Percentiles rank a stretch among this genome's conserved stretches.
phyloP scores from a whole-genome alignment of 129 eudicot genomes.

The sunflower (Helianthus annuus) region DNA sequence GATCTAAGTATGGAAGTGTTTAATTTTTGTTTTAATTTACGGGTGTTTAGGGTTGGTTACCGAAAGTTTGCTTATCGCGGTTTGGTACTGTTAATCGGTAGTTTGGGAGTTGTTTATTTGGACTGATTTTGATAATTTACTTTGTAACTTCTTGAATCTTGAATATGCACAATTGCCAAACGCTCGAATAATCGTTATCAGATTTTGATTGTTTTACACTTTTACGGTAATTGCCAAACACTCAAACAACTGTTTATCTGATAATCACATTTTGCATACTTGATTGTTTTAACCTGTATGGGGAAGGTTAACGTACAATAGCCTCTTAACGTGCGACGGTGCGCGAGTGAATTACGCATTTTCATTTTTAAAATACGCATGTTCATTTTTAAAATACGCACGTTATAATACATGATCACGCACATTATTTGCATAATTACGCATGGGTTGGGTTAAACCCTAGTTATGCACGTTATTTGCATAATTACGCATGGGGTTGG shows the following conservation, averaged over 20 bases:
- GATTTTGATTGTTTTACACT: not conserved
- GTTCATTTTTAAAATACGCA: too few relatives aligned
- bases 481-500: too few relatives aligned
- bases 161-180: not conserved
- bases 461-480: too few relatives aligned
- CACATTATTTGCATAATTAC: too few relatives aligned
- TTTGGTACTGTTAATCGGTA: not conserved
- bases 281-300: too few relatives aligned
- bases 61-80: not conserved
- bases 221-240: not conserved
- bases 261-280: not conserved
- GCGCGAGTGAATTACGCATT: too few relatives aligned
- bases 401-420: too few relatives aligned
- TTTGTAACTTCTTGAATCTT: not conserved
- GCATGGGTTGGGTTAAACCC: too few relatives aligned
- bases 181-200: not conserved
- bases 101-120: not conserved
- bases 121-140: not conserved
- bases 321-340: too few relatives aligned
- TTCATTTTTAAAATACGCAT: too few relatives aligned
- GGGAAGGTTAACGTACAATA: too few relatives aligned
- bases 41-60: slow-evolving; percentile 1
- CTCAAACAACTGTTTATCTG: slow-evolving; percentile 3
- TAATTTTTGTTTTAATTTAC: not conserved
- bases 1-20: not conserved